Conservation (phyloP, 805 yeast genomes). For the Wickerhamiella spandovensis region DNA sequence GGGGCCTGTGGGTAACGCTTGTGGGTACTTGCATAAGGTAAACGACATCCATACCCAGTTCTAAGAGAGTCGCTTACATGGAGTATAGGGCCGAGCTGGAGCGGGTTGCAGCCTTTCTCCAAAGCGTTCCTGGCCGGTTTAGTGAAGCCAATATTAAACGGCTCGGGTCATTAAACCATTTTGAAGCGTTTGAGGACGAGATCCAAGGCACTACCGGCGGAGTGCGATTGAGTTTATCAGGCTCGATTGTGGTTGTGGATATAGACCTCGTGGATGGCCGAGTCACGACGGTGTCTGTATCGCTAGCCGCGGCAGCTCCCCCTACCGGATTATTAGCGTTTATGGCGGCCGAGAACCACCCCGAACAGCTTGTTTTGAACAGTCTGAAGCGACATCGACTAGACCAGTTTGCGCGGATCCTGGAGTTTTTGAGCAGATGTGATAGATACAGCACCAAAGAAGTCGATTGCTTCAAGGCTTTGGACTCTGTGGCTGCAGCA, state of each 20-base stretch:
- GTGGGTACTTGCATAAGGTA: constrained; percentile 2
- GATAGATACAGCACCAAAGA: constrained; percentile 25
- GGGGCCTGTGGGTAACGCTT: no score
- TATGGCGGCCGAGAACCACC: constrained; percentile 15
- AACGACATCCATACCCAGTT: constrained; percentile 8
- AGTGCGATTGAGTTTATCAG: constrained; percentile 27
- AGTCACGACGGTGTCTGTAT: constrained; percentile 18
- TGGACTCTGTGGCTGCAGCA: constrained; percentile 23
- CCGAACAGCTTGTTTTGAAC: constrained; percentile 18
- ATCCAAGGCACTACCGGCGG: constrained; percentile 13
- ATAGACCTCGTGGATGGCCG: constrained; percentile 16
- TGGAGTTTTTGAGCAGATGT: constrained; percentile 23
- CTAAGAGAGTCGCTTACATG: not conserved
- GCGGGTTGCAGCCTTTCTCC: constrained; percentile 16
- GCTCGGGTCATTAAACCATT: constrained; percentile 23
- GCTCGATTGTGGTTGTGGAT: constrained; percentile 27
- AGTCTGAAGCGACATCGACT: constrained; percentile 23
- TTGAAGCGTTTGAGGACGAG: constrained; percentile 28
- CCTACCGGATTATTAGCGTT: constrained; percentile 16
- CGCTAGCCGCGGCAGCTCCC: constrained; percentile 18
- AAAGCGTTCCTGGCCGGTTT: constrained; percentile 24
- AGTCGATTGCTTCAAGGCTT: constrained; percentile 24
- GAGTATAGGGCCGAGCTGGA: constrained; percentile 20
- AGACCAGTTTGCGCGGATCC: constrained; percentile 22
- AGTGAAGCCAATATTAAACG: constrained; percentile 24